Evolutionary conservation across 148 eudicot species (phyloP).

Genomic region (Cornus kousa): DNA sequence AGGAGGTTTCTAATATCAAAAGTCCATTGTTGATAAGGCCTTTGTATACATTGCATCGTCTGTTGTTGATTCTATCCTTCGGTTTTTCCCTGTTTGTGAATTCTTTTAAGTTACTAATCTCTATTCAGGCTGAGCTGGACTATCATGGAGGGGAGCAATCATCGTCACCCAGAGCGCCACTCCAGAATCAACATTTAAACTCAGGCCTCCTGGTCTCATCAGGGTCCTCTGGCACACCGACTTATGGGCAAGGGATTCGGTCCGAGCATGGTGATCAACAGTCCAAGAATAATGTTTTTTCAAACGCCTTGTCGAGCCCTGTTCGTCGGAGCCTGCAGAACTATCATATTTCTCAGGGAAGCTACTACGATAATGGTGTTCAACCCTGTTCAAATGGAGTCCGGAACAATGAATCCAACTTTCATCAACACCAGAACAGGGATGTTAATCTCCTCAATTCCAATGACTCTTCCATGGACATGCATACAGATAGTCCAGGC

Average conservation of each 20-base stretch:
- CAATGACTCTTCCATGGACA: conserved; percentile 82
- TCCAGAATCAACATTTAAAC: conserved; percentile 21
- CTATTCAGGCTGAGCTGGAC: conserved; percentile 36
- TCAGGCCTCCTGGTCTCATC: conserved; percentile 23
- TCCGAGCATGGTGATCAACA: conserved; percentile 56
- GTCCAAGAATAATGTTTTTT: conserved; percentile 69
- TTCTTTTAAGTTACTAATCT: neutral
- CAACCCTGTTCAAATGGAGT: conserved; percentile 24
- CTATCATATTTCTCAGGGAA: conserved; percentile 64
- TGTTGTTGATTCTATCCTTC: neutral
- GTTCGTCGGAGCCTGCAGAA: conserved; percentile 76
- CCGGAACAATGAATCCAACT: conserved; percentile 37
- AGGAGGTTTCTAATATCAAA: no score
- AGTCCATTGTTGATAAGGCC: no score
- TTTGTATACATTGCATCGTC: neutral
- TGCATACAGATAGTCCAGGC: conserved; percentile 76
- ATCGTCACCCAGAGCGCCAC: conserved; percentile 36
- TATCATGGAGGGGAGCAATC: conserved; percentile 36
- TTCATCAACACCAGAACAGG: conserved; percentile 34
- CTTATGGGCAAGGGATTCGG: conserved; percentile 27
- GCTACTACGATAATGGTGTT: conserved; percentile 27
- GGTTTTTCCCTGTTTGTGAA: neutral
- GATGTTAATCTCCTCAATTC: conserved; percentile 42
- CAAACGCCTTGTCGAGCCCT: conserved; percentile 86
- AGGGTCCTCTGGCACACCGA: conserved; percentile 23